Percentiles rank a stretch among this genome's conserved stretches.
These are phyloP conservation scores for Bathelium albidoporum DNA, from an alignment of 495 filamentous ascomycete species.

Conservation along the genomic window DNA sequence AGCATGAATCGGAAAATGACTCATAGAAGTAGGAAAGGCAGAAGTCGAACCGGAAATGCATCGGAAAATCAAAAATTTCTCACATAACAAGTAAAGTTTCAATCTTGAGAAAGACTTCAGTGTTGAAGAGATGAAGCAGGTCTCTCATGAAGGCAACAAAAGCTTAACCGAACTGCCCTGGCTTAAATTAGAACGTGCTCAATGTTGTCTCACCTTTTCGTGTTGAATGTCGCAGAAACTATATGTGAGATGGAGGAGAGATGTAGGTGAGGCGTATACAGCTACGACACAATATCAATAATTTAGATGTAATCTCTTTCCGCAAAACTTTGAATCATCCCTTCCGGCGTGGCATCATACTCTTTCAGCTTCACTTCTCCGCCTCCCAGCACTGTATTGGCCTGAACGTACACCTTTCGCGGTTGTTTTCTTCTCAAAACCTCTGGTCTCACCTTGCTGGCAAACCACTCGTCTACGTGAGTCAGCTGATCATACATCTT, in stretches of 20 bases:
- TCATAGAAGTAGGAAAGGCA: too few species aligned
- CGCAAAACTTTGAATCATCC: constrained; percentile 83
- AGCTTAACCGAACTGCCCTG: too few species aligned
- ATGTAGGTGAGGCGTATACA: too few species aligned
- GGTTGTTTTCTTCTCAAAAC: constrained; percentile 83
- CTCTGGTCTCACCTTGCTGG: constrained; percentile 59
- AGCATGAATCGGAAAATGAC: too few species aligned
- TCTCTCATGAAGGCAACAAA: too few species aligned
- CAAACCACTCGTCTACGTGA: constrained; percentile 70
- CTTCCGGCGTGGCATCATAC: constrained; percentile 77
- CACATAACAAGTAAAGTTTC: too few species aligned
- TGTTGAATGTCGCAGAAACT: background rate
- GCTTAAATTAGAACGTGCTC: too few species aligned
- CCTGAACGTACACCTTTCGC: constrained; percentile 92
- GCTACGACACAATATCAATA: background rate
- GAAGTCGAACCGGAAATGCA: too few species aligned
- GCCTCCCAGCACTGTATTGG: constrained; percentile 63
- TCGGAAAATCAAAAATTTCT: too few species aligned
- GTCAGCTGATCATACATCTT: constrained; percentile 78
- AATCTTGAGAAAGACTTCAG: too few species aligned
- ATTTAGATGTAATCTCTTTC: constrained; percentile 51
- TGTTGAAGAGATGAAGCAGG: too few species aligned
- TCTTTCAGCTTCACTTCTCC: constrained; percentile 72
- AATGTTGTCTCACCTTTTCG: too few species aligned
- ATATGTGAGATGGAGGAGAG: background rate